Conservation (phyloP, 768 basidiomycete genomes). For the Mycena rebaudengoi region DNA sequence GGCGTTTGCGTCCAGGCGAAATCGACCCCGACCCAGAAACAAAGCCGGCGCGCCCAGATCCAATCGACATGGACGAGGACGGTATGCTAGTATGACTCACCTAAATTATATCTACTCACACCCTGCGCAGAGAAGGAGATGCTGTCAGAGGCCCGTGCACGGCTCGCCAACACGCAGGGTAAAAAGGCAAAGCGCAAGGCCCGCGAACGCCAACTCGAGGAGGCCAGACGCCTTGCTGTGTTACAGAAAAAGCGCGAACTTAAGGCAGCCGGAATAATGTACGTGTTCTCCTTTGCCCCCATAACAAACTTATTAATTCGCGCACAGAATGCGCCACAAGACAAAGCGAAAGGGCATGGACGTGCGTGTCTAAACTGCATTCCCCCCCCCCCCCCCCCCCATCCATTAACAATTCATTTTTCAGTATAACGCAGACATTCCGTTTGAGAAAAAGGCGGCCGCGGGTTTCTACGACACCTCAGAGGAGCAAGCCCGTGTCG, state of each 20-base stretch:
- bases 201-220: constrained; percentile 95
- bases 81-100: too few relatives aligned
- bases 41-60: constrained; percentile 97
- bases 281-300: constrained; percentile 37
- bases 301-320: constrained; percentile 4
- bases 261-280: constrained; percentile 98
- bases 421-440: constrained; percentile 97
- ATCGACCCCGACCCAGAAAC: constrained; percentile 99
- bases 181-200: constrained; percentile 99
- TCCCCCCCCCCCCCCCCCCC: too few relatives aligned
- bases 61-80: constrained; percentile 99
- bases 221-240: constrained; percentile 92
- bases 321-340: constrained; percentile 85
- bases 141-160: constrained; percentile 97
- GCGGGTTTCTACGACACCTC: constrained; percentile 97
- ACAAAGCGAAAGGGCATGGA: constrained; percentile 98
- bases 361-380: constrained; percentile 53
- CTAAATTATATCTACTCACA: too few relatives aligned
- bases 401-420: not conserved
- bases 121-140: constrained; percentile 99
- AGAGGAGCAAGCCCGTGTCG: constrained; percentile 89
- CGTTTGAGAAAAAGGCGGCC: constrained; percentile 96
- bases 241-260: constrained; percentile 97
- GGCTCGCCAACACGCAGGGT: constrained; percentile 98
- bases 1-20: constrained; percentile 91